These are phyloP conservation scores for Penicillium janthinellum DNA, from an alignment of 2,329 filamentous ascomycete species.

Conservation along the genomic window DNA sequence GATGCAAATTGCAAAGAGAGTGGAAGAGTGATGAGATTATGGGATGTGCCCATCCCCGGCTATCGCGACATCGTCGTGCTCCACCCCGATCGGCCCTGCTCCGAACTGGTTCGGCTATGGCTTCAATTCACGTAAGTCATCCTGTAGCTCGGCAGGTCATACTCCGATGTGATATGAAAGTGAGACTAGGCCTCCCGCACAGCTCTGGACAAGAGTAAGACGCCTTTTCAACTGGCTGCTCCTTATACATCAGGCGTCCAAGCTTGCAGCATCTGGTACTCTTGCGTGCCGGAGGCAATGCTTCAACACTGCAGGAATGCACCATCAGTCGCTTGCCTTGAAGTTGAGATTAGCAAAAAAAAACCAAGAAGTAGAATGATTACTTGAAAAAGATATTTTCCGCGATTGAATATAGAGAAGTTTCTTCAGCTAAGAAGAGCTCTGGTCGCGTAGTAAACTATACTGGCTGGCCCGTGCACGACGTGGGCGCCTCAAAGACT, in stretches of 20 bases:
- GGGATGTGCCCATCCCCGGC: neutral
- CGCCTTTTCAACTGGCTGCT: neutral
- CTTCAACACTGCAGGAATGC: neutral
- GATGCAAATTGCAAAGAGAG: neutral
- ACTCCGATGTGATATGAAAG: neutral
- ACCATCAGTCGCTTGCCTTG: neutral
- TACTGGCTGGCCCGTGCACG: neutral
- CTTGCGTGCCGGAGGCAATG: neutral
- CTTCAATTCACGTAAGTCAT: too few species aligned
- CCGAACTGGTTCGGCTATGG: conserved; percentile 1
- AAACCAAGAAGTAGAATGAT: neutral
- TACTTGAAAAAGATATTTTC: neutral
- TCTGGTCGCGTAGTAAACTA: too few species aligned
- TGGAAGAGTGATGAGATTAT: neutral
- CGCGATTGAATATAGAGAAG: neutral
- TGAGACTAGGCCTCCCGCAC: neutral
- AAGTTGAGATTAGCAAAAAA: neutral
- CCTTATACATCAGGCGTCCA: neutral
- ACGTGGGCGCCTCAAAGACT: neutral
- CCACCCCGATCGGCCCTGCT: neutral
- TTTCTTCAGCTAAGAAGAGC: neutral
- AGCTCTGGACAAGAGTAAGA: neutral
- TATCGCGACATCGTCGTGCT: conserved; percentile 1
- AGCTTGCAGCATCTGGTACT: neutral
- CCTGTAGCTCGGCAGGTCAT: neutral